Evolutionary conservation across 768 basidiomycete genomes (phyloP).

Genomic region (Hericium coralloides): DNA sequence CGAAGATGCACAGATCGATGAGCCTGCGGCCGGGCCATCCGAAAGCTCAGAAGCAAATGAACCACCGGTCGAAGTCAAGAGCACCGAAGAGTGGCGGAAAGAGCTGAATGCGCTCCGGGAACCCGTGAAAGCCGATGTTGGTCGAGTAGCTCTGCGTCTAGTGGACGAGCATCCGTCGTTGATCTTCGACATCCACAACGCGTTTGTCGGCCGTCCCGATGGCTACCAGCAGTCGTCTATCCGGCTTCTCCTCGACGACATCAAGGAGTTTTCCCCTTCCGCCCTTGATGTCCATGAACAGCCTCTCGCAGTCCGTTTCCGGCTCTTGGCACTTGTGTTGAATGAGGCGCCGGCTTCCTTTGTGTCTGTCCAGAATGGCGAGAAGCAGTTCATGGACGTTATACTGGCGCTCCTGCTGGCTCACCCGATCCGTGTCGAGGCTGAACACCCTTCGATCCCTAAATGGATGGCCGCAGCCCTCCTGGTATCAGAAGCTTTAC

Average conservation of each 20-base stretch:
- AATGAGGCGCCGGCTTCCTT: constrained; percentile 63
- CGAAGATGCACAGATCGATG: not conserved
- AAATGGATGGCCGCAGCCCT: constrained; percentile 86
- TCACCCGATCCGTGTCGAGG: constrained; percentile 38
- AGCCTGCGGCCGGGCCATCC: not conserved
- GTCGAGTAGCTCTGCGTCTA: constrained; percentile 62
- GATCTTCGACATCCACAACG: constrained; percentile 80
- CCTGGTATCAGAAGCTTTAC: constrained; percentile 76
- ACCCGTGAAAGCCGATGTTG: constrained; percentile 53
- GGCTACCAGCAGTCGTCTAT: constrained; percentile 58
- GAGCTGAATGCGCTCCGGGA: constrained; percentile 62
- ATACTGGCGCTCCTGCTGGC: constrained; percentile 61
- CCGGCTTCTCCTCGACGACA: constrained; percentile 65
- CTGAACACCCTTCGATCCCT: constrained; percentile 51
- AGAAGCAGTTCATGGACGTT: constrained; percentile 54
- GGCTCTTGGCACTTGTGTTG: constrained; percentile 76
- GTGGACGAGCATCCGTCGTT: constrained; percentile 84
- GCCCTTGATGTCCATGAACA: constrained; percentile 68
- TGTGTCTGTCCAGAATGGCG: constrained; percentile 31
- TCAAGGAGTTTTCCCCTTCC: constrained; percentile 55
- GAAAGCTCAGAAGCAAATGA: constrained; percentile 1
- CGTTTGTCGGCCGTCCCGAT: constrained; percentile 61
- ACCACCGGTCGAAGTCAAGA: constrained; percentile 30
- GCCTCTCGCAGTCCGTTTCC: constrained; percentile 72
- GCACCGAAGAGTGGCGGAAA: constrained; percentile 52